phyloP scores from a whole-genome alignment of 345 rosid species.

The Acer saccharum region DNA sequence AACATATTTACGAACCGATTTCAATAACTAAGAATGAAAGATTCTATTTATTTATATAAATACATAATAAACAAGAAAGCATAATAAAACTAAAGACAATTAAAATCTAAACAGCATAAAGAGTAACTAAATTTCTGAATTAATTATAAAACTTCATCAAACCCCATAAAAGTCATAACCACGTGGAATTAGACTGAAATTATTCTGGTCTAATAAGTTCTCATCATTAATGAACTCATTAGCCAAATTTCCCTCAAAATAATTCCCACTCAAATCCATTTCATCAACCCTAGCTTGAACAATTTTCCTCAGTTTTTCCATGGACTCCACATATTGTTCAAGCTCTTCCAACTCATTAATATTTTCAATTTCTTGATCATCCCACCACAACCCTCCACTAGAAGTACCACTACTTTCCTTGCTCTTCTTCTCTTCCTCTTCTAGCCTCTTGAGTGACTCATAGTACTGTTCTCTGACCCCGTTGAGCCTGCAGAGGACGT shows the following conservation, averaged over 20 bases:
- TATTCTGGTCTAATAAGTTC: not conserved
- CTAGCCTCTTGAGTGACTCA: not conserved
- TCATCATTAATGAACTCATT: not conserved
- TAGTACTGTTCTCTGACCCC: not conserved
- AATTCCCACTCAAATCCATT: not conserved
- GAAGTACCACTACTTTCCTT: not conserved
- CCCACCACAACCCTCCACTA: constrained; percentile 11
- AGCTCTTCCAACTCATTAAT: constrained; percentile 2
- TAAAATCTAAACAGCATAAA: not conserved
- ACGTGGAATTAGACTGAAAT: not conserved
- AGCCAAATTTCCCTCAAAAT: not conserved
- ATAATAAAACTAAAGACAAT: not conserved
- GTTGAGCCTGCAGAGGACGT: not conserved
- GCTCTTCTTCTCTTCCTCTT: constrained; percentile 1
- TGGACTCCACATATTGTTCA: not conserved
- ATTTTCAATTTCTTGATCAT: not conserved
- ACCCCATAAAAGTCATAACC: not conserved
- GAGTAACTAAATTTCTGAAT: not conserved
- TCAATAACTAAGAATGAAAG: not conserved
- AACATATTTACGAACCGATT: no score
- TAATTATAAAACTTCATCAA: no score
- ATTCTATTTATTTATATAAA: not conserved
- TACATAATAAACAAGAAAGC: not conserved
- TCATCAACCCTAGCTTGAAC: constrained; percentile 5
- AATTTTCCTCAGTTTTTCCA: not conserved